phyloP scores from a whole-genome alignment of 345 rosid genomes.

The Arabis hirsuta region DNA sequence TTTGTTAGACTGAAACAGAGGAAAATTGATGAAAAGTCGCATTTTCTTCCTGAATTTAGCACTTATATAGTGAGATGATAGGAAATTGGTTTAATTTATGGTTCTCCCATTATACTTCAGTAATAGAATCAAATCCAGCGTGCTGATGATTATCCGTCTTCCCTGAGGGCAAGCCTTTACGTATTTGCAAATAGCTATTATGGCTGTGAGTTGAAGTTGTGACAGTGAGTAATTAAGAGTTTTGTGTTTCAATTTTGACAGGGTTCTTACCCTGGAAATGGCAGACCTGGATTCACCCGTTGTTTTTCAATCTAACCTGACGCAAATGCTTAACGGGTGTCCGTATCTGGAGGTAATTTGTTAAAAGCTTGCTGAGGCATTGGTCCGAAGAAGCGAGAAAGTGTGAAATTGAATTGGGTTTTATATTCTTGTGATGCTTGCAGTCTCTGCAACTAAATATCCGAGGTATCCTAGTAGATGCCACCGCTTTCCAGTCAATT shows the following conservation, averaged over 20 bases:
- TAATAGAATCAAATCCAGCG: too few relatives aligned
- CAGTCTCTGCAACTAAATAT: constrained; percentile 60
- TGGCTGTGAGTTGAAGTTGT: not conserved
- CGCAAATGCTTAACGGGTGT: constrained; percentile 49
- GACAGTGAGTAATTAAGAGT: constrained; percentile 12
- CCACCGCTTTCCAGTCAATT: constrained; percentile 40
- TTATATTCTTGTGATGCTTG: constrained; percentile 46
- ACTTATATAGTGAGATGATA: too few relatives aligned
- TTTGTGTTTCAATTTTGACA: constrained; percentile 27
- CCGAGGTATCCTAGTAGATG: constrained; percentile 49
- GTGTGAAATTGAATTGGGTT: constrained; percentile 42
- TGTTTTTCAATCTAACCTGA: constrained; percentile 42
- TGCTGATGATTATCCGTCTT: not conserved
- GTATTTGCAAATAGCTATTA: not conserved
- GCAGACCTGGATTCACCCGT: constrained; percentile 43
- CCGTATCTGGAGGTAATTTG: constrained; percentile 60
- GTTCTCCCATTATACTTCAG: too few relatives aligned
- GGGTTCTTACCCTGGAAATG: constrained; percentile 57
- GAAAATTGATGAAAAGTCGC: too few relatives aligned
- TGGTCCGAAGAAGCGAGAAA: constrained; percentile 43
- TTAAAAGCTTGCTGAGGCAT: constrained; percentile 42
- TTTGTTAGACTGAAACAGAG: too few relatives aligned
- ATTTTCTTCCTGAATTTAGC: too few relatives aligned
- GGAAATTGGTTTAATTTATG: too few relatives aligned
- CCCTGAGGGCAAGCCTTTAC: not conserved